These are phyloP conservation scores for Trypanosoma theileri DNA, from an alignment of 208 protist species.

Conservation along the genomic window DNA sequence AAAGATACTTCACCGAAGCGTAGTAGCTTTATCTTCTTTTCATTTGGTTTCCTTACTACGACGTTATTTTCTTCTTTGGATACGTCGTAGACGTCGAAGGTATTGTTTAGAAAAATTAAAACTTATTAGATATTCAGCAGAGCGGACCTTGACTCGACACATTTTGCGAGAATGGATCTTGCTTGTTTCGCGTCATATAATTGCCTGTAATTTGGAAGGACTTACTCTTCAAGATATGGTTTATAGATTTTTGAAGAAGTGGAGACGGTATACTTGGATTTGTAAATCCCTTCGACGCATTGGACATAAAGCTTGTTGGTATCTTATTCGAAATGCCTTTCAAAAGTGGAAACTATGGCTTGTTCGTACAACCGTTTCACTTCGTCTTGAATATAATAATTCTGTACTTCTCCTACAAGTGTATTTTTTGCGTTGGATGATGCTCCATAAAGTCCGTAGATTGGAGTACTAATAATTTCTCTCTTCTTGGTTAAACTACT, in stretches of 20 bases:
- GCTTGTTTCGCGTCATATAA: constrained; percentile 25
- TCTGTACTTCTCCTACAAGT: constrained; percentile 17
- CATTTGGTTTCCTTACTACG: background rate
- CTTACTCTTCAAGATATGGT: constrained; percentile 23
- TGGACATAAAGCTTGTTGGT: constrained; percentile 20
- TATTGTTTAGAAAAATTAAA: constrained; percentile 8
- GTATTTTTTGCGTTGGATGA: constrained; percentile 31
- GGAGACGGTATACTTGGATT: constrained; percentile 20
- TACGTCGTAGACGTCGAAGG: background rate
- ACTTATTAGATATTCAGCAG: constrained; percentile 16
- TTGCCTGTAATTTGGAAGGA: constrained; percentile 16
- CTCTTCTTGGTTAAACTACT: background rate
- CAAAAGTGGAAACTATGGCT: constrained; percentile 31
- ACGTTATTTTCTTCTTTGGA: constrained; percentile 12
- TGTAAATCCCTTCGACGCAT: constrained; percentile 23
- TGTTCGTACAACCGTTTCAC: constrained; percentile 18
- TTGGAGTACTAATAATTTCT: constrained; percentile 19
- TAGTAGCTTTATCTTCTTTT: background rate
- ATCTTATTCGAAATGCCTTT: constrained; percentile 21
- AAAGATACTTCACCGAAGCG: background rate
- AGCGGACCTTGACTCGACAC: constrained; percentile 14
- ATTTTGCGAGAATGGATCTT: constrained; percentile 33
- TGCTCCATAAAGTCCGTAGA: constrained; percentile 13
- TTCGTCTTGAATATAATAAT: constrained; percentile 25
- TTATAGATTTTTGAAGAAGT: constrained; percentile 22